Base-by-base conservation (phyloP, 2,329 filamentous ascomycete genomes). In the Drechmeria coniospora region DNA sequence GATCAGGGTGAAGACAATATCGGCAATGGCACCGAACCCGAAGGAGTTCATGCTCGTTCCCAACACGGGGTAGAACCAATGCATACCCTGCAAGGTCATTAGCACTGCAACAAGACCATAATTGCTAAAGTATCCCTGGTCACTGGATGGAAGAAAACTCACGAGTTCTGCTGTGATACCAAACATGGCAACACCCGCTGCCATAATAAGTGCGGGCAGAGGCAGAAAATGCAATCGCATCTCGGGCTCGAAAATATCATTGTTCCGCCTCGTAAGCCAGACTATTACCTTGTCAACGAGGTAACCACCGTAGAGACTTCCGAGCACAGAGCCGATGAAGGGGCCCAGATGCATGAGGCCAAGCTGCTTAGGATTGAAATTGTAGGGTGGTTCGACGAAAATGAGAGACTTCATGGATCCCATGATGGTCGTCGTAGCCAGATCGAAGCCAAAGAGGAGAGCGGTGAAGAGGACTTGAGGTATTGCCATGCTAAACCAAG, bases 221-320 rank as follows among this genome's bases (percentile, higher is more conserved):
- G 37, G 19, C 7, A 46, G 29, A 14, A 38, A 23, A 19, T 48
- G 56, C 5, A 61, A 36, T 5, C 58, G 45, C 47, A 60, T 60
- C 33, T 62, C 58, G 0, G 58, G 57, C 34, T 61, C 58, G 22
- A 53, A 60, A 6, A 54, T 40, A 3, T 56, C 57, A 0, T 44
- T 43, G 8, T 60, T 58, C 2, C 50, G 41, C n/a, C 40, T 44
- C 0, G 58, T 45, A 13, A 57, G 40, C 15, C 39, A 42, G 3
- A 56, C 32, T 24, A 59, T 52, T 0, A 46, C 46, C 42, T 46
- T 47, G 25, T 62, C 57, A 0, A 49, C 45, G 2, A 60, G 27
- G 1, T 46, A 42, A 0, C 57, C 57, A 2, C 53, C 55, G 26
- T 56, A 56, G 1, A 59, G 15, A 1, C 43, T 42, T 1, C 56